Base-by-base conservation (phyloP, 805 yeast genomes). In the Wickerhamomyces chaumierensis region DNA sequence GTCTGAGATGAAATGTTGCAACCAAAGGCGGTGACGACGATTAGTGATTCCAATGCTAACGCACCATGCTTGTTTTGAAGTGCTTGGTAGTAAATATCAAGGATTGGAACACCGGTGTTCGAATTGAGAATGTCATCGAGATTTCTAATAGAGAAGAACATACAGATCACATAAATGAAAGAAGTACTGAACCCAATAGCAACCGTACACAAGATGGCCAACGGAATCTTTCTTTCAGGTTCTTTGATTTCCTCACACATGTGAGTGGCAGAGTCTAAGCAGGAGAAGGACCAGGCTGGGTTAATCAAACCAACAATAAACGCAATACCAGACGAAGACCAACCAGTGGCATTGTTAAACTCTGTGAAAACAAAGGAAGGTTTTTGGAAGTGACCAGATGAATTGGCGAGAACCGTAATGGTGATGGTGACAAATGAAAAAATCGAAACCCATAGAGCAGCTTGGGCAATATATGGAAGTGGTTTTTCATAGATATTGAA, bases 251-350 rank as follows among this genome's bases (percentile, higher is more conserved):
- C 86, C 51, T 80, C 87, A 18, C 81, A 76, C 69, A 80, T 66
- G 49, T 79, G 86, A 3, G 84, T 75, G 3, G 84, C 83, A 40
- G 77, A 73, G 50, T 79, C 87, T 36, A 77, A 63, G 45, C 85
- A 78, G 19, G 76, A 67, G 60, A 77, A 78, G 9, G 79, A 72
- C 82, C 82, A 79, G 39, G 75, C 71, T 5, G 84, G 81, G 51
- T 78, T 78, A 46, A 78, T 70, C 36, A 78, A 57, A n/a, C 86
- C 85, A n/a, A 76, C 73, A 39, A 78, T 68, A 52, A 78, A 75
- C 0, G 82, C 80, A 55, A 77, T 68, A 20, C 72, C 83, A 2
- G 71, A 46, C 2, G 71, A 63, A 9, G 61, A 46, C 81, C 83
- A 77, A 31, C 84, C 84, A 1, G 82, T 75, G 20, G 60, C 66